Percentiles rank a stretch among this genome's conserved stretches.
These are phyloP conservation scores for Moesziomyces antarcticus DNA, from an alignment of 1,284 basidiomycete genomes.

Conservation along the genomic window DNA sequence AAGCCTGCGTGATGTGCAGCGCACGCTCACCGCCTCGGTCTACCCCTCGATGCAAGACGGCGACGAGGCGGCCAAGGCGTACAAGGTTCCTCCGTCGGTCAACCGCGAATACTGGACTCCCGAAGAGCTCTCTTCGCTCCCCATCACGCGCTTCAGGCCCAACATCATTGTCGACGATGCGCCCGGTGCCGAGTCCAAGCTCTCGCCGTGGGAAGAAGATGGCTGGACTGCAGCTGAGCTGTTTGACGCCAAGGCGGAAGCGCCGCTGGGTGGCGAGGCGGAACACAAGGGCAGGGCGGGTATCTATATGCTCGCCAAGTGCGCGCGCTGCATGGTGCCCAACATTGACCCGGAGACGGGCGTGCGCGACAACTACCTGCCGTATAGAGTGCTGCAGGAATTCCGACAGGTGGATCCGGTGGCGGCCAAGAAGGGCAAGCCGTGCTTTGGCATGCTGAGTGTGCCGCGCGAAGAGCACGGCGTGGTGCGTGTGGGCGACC, in stretches of 20 bases:
- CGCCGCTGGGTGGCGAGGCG: conserved; percentile 40
- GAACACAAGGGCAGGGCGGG: conserved; percentile 49
- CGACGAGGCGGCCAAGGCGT: conserved; percentile 13
- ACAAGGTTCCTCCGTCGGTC: conserved; percentile 42
- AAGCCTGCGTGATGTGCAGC: conserved; percentile 52
- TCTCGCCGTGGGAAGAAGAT: conserved; percentile 61
- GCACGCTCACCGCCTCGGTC: conserved; percentile 52
- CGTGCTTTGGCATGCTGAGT: conserved; percentile 57
- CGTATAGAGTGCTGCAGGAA: conserved; percentile 55
- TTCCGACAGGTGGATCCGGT: conserved; percentile 54
- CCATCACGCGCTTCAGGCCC: conserved; percentile 57
- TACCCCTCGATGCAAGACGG: conserved; percentile 26
- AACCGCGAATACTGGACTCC: conserved; percentile 58
- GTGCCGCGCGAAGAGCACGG: conserved; percentile 46
- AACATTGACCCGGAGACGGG: conserved; percentile 57
- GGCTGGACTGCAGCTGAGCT: conserved; percentile 55
- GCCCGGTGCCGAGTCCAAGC: conserved; percentile 4
- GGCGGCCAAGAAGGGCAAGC: conserved; percentile 46
- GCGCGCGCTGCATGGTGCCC: conserved; percentile 59
- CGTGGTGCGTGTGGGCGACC: conserved; percentile 43
- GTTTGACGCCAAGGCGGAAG: conserved; percentile 19
- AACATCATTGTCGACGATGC: conserved; percentile 58
- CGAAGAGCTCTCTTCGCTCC: conserved; percentile 44
- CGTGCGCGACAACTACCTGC: conserved; percentile 48
- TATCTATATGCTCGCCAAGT: conserved; percentile 54